Percentiles rank a stretch among this genome's conserved stretches.
Evolutionary conservation across 306 rosid species (phyloP).

Genomic region (Notholithocarpus densiflorus): DNA sequence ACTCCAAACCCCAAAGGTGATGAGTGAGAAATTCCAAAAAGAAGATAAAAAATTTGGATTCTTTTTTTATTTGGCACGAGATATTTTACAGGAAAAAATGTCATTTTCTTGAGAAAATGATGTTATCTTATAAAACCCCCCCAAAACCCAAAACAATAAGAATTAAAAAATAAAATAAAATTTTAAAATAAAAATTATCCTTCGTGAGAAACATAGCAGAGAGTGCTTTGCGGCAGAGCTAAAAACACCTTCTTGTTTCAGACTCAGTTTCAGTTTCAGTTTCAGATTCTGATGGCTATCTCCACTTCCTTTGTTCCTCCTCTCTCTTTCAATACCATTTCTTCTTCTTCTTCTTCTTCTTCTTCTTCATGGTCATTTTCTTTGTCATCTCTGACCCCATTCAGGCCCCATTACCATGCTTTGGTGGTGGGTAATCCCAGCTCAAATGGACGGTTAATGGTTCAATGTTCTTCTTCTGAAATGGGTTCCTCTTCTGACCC

Average conservation of each 20-base stretch:
- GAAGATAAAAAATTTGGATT: too few species aligned
- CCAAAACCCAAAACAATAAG: not conserved
- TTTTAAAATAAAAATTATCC: not conserved
- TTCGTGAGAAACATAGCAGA: too few species aligned
- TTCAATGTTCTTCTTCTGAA: constrained; percentile 35
- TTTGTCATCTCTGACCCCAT: constrained; percentile 6
- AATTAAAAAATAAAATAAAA: not conserved
- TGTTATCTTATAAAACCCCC: not conserved
- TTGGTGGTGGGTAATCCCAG: not conserved
- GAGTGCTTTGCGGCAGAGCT: not conserved
- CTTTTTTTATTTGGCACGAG: not conserved
- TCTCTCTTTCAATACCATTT: constrained; percentile 24
- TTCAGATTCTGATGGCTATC: constrained; percentile 29
- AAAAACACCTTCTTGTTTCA: not conserved
- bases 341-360: constrained; percentile 4
- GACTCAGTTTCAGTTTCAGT: not conserved
- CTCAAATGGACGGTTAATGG: constrained; percentile 6
- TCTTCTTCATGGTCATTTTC: constrained; percentile 24
- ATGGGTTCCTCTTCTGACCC: constrained; percentile 30
- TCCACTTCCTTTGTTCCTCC: constrained; percentile 22
- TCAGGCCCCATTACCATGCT: constrained; percentile 18
- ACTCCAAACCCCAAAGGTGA: too few species aligned
- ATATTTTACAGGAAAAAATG: not conserved
- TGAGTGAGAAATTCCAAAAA: too few species aligned
- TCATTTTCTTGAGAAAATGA: not conserved